These are phyloP conservation scores for Cubamyces sp. DNA, from an alignment of 768 basidiomycete genomes.

Conservation along the genomic window DNA sequence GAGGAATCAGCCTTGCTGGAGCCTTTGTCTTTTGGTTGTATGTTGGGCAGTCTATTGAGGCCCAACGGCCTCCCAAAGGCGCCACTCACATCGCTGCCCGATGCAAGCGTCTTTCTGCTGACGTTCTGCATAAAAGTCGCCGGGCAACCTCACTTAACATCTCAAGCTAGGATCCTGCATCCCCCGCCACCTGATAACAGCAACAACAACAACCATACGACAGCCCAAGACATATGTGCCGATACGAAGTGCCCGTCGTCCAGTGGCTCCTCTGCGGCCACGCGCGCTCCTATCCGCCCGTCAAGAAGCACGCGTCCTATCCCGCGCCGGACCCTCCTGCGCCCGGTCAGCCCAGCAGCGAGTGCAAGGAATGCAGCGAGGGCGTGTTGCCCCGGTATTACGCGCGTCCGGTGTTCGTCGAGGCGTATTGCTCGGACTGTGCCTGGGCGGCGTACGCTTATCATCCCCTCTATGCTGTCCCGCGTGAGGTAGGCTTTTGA, in stretches of 20 bases:
- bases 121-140: no score
- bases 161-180: background rate
- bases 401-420: background rate
- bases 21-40: no score
- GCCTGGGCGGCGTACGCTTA: background rate
- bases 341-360: background rate
- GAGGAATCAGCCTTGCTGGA: no score
- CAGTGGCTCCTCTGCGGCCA: constrained; percentile 1
- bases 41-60: no score
- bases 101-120: no score
- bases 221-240: background rate
- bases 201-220: background rate
- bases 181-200: background rate
- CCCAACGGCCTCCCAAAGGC: no score
- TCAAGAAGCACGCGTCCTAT: background rate
- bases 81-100: no score
- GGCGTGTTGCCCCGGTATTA: background rate
- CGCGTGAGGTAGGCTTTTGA: no score
- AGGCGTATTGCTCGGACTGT: background rate
- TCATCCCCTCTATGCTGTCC: background rate
- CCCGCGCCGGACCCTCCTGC: background rate
- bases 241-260: background rate
- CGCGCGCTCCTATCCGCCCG: background rate
- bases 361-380: background rate
- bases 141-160: no score